Conservation (phyloP, 2,329 filamentous ascomycete genomes). For the Chaetomium sp. region DNA sequence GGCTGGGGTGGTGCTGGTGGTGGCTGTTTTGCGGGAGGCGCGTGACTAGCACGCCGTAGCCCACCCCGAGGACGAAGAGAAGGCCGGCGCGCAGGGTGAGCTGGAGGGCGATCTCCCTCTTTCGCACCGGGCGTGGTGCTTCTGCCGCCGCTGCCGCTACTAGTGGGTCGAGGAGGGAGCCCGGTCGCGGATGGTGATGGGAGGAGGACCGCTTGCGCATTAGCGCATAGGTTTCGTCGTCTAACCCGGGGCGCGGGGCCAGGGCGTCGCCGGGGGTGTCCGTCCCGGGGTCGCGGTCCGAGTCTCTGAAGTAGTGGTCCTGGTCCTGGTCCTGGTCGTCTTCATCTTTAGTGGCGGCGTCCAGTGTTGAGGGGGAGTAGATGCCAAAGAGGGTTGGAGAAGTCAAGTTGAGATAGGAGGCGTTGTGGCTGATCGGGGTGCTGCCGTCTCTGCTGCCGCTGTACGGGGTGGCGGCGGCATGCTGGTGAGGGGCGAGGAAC, state of each 20-base stretch:
- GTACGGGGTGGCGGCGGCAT: constrained; percentile 32
- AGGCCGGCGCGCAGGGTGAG: constrained; percentile 61
- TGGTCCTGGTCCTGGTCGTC: constrained; percentile 44
- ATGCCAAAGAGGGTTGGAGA: constrained; percentile 90
- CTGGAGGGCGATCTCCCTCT: constrained; percentile 46
- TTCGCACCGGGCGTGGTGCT: background rate
- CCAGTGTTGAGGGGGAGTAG: constrained; percentile 61
- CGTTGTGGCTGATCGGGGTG: constrained; percentile 63
- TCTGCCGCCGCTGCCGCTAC: constrained; percentile 34
- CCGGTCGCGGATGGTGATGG: background rate
- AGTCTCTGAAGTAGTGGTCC: constrained; percentile 35
- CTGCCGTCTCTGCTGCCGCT: constrained; percentile 37
- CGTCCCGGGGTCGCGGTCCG: constrained; percentile 56
- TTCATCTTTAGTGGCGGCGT: constrained; percentile 13
- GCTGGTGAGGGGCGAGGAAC: constrained; percentile 41
- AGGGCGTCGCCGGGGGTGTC: constrained; percentile 48
- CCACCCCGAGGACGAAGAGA: constrained; percentile 76
- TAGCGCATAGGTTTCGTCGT: constrained; percentile 48
- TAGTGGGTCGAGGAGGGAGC: background rate
- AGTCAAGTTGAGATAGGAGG: constrained; percentile 83
- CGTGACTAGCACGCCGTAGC: constrained; percentile 80
- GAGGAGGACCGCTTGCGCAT: constrained; percentile 45
- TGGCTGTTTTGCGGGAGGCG: constrained; percentile 69
- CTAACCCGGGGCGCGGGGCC: constrained; percentile 61
- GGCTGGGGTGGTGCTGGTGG: constrained; percentile 37